Evolutionary conservation across 352 stramenopile genomes (phyloP), one percentile per base, ranked within the genome.

Genomic region (Phytophthora tubulina): DNA sequence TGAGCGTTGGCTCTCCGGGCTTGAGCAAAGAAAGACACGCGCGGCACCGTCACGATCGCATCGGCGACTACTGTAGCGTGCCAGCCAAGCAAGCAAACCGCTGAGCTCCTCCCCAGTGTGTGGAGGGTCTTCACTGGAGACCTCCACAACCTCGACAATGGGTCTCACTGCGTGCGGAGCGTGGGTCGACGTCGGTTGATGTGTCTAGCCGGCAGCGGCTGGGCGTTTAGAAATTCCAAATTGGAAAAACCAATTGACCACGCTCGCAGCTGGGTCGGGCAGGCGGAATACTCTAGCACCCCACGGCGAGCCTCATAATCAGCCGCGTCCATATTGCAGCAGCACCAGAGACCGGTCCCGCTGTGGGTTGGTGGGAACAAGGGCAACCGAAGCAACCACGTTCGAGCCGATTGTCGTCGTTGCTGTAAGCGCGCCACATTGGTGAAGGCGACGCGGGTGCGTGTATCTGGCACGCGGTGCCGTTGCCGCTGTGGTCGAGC

Each of bases 211-310:
- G 27, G 5, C 7, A 52, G 27, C 46, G 21, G 46, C 46, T n/a
- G 30, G 30, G 46, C 27, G 13, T 17, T 46, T 27, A 15, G 39
- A 15, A 4, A 7, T 46, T 46, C 39, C 39, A 46, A 46, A 0
- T 45, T 45, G 7, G 4, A 45, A 27, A 21, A 27, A 27, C 1
- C 38, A 44, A 44, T 21, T 21, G 39, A 46, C 38, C 38, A 44
- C 38, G 38, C 15, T 15, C 35, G 41, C 63, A 55, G 30, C 46
- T 66, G 63, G 63, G 38, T 49, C 48, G 36, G 41, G 44, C 67
- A 67, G 32, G 21, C 32, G 57, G 54, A 70, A 73, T 68, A 73
- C 67, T 64, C 58, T 52, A 32, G 32, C 52, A 54, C 58, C 51
- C 8, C 49, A 7, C 49, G n/a, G 39, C 27, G 11, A 15, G 39